Evolutionary conservation across 2,329 filamentous ascomycete species (phyloP).

Genomic region (Xylariomycetidae sp.): DNA sequence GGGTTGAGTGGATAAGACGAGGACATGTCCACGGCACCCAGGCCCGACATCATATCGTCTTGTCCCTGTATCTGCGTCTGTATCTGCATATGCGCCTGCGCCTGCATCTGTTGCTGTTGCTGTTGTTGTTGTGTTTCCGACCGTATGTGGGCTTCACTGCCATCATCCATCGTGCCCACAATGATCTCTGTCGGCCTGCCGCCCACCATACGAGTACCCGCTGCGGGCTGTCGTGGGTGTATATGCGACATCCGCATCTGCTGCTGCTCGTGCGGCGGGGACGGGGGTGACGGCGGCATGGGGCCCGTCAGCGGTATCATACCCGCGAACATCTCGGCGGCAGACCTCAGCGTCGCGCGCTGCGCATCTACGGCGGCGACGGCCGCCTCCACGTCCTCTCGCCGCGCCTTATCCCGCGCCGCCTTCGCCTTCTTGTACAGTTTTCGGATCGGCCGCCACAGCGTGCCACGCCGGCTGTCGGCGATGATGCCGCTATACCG

Average conservation of each 20-base stretch:
- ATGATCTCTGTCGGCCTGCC: no score
- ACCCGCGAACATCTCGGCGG: no score
- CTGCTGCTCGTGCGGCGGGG: not conserved
- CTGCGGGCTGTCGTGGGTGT: not conserved
- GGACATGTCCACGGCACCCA: not conserved
- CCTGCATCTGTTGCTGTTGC: not conserved
- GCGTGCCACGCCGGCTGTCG: slow-evolving; percentile 43
- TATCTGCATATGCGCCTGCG: not conserved
- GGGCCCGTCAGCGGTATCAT: no score
- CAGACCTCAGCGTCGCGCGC: not conserved
- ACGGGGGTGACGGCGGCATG: not conserved
- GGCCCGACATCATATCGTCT: no score
- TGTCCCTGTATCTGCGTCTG: not conserved
- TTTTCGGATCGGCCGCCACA: slow-evolving; percentile 52
- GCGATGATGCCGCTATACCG: slow-evolving; percentile 41
- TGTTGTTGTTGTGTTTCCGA: not conserved
- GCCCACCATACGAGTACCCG: no score
- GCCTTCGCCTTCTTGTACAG: slow-evolving; percentile 45
- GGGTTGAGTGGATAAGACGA: slow-evolving; percentile 5
- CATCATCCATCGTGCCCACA: not conserved
- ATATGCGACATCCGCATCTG: not conserved
- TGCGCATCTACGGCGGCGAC: no score
- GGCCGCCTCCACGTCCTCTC: not conserved
- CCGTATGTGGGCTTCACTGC: not conserved
- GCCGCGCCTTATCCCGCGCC: slow-evolving; percentile 21